phyloP scores from a whole-genome alignment of 2,329 filamentous ascomycete genomes.

The Scedosporium aurantiacum region DNA sequence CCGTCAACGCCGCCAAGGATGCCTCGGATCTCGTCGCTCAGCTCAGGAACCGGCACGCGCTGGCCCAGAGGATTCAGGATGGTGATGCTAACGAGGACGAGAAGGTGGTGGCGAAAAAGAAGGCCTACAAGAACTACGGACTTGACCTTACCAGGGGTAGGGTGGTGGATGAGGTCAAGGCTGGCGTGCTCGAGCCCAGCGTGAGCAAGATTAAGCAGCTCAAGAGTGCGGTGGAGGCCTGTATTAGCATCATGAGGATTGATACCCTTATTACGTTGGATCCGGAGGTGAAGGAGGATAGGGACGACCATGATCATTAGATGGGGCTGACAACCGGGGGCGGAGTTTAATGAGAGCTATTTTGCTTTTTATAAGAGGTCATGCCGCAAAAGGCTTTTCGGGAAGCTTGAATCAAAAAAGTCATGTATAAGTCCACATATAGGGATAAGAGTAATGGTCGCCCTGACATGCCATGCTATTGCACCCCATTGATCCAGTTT shows the following conservation, averaged over 20 bases:
- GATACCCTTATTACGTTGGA: conserved; percentile 98
- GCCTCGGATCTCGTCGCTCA: conserved; percentile 90
- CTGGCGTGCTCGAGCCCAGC: conserved; percentile 88
- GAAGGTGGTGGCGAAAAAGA: conserved; percentile 82
- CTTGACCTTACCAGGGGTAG: conserved; percentile 82
- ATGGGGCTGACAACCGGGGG: background rate
- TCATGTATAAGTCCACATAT: background rate
- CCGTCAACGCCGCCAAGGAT: conserved; percentile 95
- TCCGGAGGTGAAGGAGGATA: conserved; percentile 67
- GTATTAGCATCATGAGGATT: conserved; percentile 98
- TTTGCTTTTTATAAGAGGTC: background rate
- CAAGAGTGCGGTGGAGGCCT: conserved; percentile 97
- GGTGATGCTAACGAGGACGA: conserved; percentile 77
- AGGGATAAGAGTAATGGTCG: background rate
- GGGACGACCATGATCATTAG: conserved; percentile 81
- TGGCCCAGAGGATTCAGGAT: conserved; percentile 84
- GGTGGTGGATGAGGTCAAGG: conserved; percentile 87
- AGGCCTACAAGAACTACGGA: conserved; percentile 98
- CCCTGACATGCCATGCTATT: background rate
- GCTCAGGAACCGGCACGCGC: conserved; percentile 83
- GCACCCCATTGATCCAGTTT: background rate
- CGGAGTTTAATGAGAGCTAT: background rate
- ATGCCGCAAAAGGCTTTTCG: background rate
- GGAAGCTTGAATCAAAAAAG: background rate
- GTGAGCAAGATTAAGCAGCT: conserved; percentile 98